Percentiles rank a stretch among this genome's conserved stretches.
phyloP scores from a whole-genome alignment of 441 rosid genomes.

The Gossypium trilobum region DNA sequence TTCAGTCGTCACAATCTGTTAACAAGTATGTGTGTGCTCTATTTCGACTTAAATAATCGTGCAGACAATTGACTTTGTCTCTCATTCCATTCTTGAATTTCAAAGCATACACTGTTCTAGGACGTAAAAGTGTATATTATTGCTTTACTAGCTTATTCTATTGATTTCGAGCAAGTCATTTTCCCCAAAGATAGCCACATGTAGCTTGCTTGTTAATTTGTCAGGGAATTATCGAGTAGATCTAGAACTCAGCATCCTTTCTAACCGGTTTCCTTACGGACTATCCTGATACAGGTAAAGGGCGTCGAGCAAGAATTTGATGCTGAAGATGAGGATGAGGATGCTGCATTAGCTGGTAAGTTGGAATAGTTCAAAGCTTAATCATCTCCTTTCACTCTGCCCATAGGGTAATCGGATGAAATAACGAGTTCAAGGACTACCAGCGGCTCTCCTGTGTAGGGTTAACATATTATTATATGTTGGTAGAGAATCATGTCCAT shows the following conservation, averaged over 20 bases:
- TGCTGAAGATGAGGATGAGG: conserved; percentile 57
- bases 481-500: not conserved
- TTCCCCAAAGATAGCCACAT: not conserved
- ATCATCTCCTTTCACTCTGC: not conserved
- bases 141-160: not conserved
- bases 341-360: conserved; percentile 40
- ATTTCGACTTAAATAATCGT: not conserved
- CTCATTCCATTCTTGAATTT: not conserved
- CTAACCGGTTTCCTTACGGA: conserved; percentile 6
- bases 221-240: not conserved
- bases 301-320: conserved; percentile 80
- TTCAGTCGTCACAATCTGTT: not conserved
- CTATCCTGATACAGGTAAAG: conserved; percentile 49
- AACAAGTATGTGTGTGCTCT: not conserved
- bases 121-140: not conserved
- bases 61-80: not conserved
- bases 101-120: not conserved
- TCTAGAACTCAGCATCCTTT: not conserved
- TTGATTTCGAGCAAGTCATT: not conserved
- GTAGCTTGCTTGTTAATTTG: not conserved
- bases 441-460: not conserved
- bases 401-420: not conserved
- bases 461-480: not conserved
- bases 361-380: conserved; percentile 32
- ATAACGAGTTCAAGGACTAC: not conserved